Conservation (phyloP, 2,329 filamentous ascomycete genomes). For the Phaeoacremonium minimum region DNA sequence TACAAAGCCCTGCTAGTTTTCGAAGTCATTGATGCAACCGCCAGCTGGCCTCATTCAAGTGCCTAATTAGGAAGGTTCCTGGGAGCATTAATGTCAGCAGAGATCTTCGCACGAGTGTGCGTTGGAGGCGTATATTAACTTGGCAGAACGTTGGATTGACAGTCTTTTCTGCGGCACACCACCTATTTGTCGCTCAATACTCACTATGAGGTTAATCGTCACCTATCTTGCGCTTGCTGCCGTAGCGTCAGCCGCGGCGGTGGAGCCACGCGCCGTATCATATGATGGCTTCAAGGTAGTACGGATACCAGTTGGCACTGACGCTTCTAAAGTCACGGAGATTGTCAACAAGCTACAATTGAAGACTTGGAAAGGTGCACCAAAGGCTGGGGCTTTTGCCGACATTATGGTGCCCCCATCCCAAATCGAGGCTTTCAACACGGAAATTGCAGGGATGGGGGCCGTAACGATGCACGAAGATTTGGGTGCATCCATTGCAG, state of each 20-base stretch:
- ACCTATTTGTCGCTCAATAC: not conserved
- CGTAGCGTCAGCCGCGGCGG: not conserved
- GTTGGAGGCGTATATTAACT: not conserved
- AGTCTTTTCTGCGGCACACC: not conserved
- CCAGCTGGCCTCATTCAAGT: not conserved
- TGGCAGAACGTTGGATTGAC: not conserved
- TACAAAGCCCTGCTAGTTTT: not conserved
- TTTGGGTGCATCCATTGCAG: conserved; percentile 29
- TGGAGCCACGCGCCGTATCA: conserved; percentile 16
- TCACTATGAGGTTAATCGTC: not conserved
- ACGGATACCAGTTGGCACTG: conserved; percentile 29
- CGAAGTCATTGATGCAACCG: not conserved
- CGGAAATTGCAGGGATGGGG: conserved; percentile 23
- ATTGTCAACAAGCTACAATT: conserved; percentile 28
- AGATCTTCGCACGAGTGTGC: not conserved
- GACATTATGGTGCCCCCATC: conserved; percentile 35
- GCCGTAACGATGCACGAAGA: conserved; percentile 30
- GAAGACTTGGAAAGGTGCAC: conserved; percentile 30
- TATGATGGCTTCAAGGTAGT: conserved; percentile 42
- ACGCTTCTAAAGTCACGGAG: conserved; percentile 24
- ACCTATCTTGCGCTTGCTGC: not conserved
- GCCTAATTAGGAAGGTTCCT: not conserved
- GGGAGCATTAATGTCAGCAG: not conserved
- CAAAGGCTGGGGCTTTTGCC: conserved; percentile 25
- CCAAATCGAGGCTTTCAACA: conserved; percentile 25